These are phyloP conservation scores for Aspergillus novofumigatus DNA, from an alignment of 2,329 filamentous ascomycete species.

Conservation along the genomic window DNA sequence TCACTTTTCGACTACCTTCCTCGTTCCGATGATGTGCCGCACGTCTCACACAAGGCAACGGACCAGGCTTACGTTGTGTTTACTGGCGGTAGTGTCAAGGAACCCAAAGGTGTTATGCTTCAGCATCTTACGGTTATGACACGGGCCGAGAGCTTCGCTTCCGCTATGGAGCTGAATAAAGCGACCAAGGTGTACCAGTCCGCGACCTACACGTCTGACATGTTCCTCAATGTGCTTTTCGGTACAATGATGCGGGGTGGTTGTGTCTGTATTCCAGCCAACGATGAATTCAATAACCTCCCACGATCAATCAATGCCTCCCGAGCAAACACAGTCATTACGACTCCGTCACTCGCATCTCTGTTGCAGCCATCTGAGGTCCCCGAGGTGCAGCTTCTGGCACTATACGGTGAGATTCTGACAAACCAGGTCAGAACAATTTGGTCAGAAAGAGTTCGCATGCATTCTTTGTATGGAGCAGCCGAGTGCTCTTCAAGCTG, in stretches of 20 bases:
- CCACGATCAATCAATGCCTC: conserved; percentile 48
- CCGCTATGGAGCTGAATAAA: conserved; percentile 16
- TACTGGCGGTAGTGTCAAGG: conserved; percentile 29
- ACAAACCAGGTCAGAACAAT: not conserved
- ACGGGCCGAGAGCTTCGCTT: conserved; percentile 26
- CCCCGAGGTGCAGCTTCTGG: conserved; percentile 20
- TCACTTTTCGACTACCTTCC: conserved; percentile 35
- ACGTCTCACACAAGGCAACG: conserved; percentile 6
- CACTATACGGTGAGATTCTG: conserved; percentile 19
- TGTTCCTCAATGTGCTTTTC: conserved; percentile 40
- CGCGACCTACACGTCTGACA: conserved; percentile 45
- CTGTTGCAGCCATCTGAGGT: conserved; percentile 25
- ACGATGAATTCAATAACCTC: conserved; percentile 48
- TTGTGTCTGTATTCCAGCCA: conserved; percentile 45
- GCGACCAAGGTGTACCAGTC: conserved; percentile 37
- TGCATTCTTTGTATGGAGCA: conserved; percentile 23
- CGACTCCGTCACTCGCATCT: conserved; percentile 28
- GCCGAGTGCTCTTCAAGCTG: conserved; percentile 23
- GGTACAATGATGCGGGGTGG: conserved; percentile 40
- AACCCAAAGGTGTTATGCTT: conserved; percentile 34
- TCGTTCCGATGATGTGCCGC: conserved; percentile 5
- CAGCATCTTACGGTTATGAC: conserved; percentile 31
- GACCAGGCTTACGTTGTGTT: conserved; percentile 33
- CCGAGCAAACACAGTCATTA: conserved; percentile 29
- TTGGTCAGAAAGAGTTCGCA: conserved; percentile 12